phyloP scores from a whole-genome alignment of 2,329 filamentous ascomycete species.

The Aspergillus sp. region DNA sequence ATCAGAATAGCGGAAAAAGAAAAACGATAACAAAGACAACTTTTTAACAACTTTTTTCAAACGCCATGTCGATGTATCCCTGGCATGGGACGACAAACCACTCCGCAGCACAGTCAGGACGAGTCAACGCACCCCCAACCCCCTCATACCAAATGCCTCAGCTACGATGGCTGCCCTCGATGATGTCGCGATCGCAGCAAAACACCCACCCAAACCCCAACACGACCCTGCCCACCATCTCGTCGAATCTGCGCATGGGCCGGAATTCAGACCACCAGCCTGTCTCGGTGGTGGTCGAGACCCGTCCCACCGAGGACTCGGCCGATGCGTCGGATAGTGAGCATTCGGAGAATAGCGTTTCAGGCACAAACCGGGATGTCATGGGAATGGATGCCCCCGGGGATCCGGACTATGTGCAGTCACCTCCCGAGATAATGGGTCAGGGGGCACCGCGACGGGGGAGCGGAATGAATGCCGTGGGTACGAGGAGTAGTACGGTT shows the following conservation, averaged over 20 bases:
- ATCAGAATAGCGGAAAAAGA: neutral
- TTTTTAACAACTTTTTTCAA: no score
- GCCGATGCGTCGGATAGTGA: slow-evolving; percentile 9
- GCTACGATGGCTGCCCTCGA: slow-evolving; percentile 21
- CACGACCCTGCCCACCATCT: slow-evolving; percentile 13
- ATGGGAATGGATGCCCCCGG: slow-evolving; percentile 5
- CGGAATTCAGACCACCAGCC: slow-evolving; percentile 4
- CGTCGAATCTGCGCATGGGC: slow-evolving; percentile 13
- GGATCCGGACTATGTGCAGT: slow-evolving; percentile 13
- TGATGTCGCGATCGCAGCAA: slow-evolving; percentile 14
- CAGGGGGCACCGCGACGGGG: neutral
- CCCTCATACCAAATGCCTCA: slow-evolving; percentile 16
- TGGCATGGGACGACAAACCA: slow-evolving; percentile 10
- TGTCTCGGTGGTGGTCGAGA: slow-evolving; percentile 12
- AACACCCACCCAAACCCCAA: neutral
- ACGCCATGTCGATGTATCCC: slow-evolving; percentile 10
- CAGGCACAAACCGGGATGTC: slow-evolving; percentile 4
- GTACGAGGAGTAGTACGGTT: neutral
- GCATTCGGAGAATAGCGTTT: slow-evolving; percentile 2
- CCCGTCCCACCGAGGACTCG: slow-evolving; percentile 11
- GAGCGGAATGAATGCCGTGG: neutral
- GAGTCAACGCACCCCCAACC: slow-evolving; percentile 1
- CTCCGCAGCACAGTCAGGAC: neutral
- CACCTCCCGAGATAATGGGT: slow-evolving; percentile 1
- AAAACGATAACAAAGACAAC: no score